phyloP scores from a whole-genome alignment of 2,329 filamentous ascomycete species.

The Trichoderma arundinaceum region DNA sequence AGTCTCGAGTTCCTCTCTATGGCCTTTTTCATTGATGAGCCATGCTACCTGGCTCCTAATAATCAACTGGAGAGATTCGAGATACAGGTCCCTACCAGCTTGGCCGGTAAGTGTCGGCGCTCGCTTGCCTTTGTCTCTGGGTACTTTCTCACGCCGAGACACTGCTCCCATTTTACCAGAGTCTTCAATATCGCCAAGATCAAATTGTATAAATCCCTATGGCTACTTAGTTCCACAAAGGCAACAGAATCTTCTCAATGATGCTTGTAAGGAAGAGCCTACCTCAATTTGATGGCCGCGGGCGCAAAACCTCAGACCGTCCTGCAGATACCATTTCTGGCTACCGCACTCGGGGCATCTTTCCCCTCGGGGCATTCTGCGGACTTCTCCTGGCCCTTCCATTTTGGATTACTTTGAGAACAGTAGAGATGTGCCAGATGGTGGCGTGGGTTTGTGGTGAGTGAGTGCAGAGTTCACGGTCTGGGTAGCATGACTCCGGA shows the following conservation, averaged over 20 bases:
- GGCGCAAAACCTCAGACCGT: conserved; percentile 78
- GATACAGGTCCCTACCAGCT: conserved; percentile 75
- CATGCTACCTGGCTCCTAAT: conserved; percentile 80
- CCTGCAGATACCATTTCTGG: conserved; percentile 72
- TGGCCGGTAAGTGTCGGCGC: conserved; percentile 64
- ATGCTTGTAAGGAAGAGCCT: conserved; percentile 33
- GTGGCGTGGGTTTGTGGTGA: not conserved
- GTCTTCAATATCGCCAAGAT: conserved; percentile 71
- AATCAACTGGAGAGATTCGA: conserved; percentile 84
- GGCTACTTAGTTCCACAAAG: not conserved
- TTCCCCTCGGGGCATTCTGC: conserved; percentile 59
- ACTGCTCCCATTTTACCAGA: conserved; percentile 65
- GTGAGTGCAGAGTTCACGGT: conserved; percentile 15
- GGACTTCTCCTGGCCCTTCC: conserved; percentile 52
- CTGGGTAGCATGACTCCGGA: not conserved
- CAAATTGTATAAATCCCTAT: conserved; percentile 61
- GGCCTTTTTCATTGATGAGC: conserved; percentile 68
- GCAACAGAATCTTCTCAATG: not conserved
- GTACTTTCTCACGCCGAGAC: conserved; percentile 63
- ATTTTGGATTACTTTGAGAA: conserved; percentile 39
- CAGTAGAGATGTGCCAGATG: not conserved
- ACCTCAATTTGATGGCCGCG: conserved; percentile 82
- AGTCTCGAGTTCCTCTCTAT: conserved; percentile 76
- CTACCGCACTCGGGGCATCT: conserved; percentile 71
- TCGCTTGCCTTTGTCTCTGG: conserved; percentile 57